Evolutionary conservation across 352 stramenopile genomes (phyloP), one percentile per base, ranked within the genome.

Genomic region (Globisporangium iwayamae): DNA sequence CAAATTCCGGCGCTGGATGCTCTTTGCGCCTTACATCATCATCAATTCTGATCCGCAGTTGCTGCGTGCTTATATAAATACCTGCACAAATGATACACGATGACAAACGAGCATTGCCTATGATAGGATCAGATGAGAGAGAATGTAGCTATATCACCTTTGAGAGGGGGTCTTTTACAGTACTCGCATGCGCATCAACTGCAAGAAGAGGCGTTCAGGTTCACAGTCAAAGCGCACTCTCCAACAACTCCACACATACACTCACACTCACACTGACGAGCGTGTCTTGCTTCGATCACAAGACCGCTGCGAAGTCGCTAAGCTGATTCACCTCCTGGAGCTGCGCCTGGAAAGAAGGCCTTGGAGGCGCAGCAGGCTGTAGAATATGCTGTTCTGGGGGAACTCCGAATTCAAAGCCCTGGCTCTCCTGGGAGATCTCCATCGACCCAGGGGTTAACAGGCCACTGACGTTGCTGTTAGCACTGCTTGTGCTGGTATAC

Each of bases 341-440:
- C 20, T 67, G 51, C 28, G 46, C 41, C 34, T 61, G 61, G 52
- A 67, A 67, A 9, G 54, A 67, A 3, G 50, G 48, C 34, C 45
- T 36, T 14, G 38, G 51, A n/a, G 28, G 59, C 6, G 34, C 22
- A 14, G 16, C 45, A 56, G 13, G 9, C 9, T 30, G 32, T 5
- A 25, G 22, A 14, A 16, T 30, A 43, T 43, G 11, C 39, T 38
- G 50, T 10, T 13, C n/a, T 9, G 8, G 32, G 2, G 22, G 10
- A 11, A 53, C 34, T 55, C 11, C 57, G 11, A 56, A 46, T 5
- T 5, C 43, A 9, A 41, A 56, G 13, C 22, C 25, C 1, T 53
- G 30, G 4, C 9, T 50, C n/a, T 46, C 18, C 14, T 39, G 39
- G 2, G 59, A 51, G 2, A 48, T 10, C 13, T 55, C 13, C 1